Evolutionary conservation across 768 basidiomycete species (phyloP).

Genomic region (Baorangia bicolor): DNA sequence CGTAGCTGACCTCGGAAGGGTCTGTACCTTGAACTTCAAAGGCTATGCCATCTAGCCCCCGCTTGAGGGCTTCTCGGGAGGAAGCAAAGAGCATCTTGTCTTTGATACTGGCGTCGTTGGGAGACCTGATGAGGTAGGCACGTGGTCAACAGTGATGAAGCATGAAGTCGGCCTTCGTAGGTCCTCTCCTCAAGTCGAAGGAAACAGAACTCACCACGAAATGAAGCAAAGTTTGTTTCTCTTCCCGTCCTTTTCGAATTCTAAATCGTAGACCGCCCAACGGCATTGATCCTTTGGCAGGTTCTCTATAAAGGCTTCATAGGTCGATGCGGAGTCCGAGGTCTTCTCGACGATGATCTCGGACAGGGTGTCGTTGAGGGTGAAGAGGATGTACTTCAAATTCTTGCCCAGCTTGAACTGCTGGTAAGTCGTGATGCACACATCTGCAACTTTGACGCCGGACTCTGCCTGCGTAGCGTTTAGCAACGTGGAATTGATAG

Average conservation of each 20-base stretch:
- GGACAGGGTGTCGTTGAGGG: conserved; percentile 55
- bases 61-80: conserved; percentile 78
- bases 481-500: neutral
- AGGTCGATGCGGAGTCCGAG: conserved; percentile 46
- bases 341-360: conserved; percentile 78
- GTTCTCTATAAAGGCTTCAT: conserved; percentile 71
- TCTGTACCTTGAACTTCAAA: conserved; percentile 89
- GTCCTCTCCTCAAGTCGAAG: neutral
- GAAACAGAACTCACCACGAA: conserved; percentile 58
- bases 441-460: conserved; percentile 47
- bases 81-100: conserved; percentile 93
- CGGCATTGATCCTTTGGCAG: conserved; percentile 75
- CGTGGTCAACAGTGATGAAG: neutral
- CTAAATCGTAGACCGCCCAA: conserved; percentile 94
- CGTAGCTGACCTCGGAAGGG: conserved; percentile 64
- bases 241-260: conserved; percentile 70
- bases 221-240: conserved; percentile 85
- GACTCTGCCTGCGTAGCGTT: conserved; percentile 24
- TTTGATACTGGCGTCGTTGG: conserved; percentile 82
- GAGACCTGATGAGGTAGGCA: conserved; percentile 56
- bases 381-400: conserved; percentile 82
- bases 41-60: conserved; percentile 70
- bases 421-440: conserved; percentile 42
- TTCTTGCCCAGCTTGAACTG: conserved; percentile 41
- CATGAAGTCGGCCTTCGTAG: neutral